Conservation (phyloP, 352 stramenopile genomes). For the Pythium phragmitis region DNA sequence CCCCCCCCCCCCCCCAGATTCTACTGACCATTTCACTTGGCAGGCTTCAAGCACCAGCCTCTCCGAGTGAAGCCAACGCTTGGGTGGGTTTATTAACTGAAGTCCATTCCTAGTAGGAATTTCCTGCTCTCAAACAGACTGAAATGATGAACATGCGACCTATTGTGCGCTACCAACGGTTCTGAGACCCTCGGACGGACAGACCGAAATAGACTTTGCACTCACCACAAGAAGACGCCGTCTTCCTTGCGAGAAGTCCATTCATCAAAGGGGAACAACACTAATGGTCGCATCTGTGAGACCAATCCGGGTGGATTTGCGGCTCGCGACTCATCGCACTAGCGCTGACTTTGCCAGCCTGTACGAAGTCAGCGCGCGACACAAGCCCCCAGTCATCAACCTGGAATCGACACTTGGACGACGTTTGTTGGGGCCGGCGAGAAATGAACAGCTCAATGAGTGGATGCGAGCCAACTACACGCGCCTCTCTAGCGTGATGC, state of each 20-base stretch:
- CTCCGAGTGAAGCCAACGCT: no score
- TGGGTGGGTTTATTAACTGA: no score
- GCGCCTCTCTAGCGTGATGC: conserved; percentile 13
- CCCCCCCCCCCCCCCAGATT: no score
- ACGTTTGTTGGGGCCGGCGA: not conserved
- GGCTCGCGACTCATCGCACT: not conserved
- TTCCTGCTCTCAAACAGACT: no score
- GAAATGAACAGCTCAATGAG: not conserved
- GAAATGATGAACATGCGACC: no score
- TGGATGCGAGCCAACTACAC: conserved; percentile 20
- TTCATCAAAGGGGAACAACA: no score
- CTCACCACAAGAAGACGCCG: not conserved
- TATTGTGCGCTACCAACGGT: no score
- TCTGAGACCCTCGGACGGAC: no score
- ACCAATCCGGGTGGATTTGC: not conserved
- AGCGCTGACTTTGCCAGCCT: conserved; percentile 11
- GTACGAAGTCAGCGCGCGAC: conserved; percentile 18
- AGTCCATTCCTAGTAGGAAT: no score
- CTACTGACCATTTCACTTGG: no score
- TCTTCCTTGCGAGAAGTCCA: no score
- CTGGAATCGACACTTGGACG: conserved; percentile 7
- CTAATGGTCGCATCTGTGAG: not conserved
- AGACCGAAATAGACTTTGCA: not conserved
- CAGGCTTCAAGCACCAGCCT: no score
- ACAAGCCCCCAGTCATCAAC: conserved; percentile 9